A percentile compares a stretch with the other conserved stretches of the same genome.
Evolutionary conservation across 345 rosid genomes (phyloP).

Genomic region (Eucalyptus paniculata): DNA sequence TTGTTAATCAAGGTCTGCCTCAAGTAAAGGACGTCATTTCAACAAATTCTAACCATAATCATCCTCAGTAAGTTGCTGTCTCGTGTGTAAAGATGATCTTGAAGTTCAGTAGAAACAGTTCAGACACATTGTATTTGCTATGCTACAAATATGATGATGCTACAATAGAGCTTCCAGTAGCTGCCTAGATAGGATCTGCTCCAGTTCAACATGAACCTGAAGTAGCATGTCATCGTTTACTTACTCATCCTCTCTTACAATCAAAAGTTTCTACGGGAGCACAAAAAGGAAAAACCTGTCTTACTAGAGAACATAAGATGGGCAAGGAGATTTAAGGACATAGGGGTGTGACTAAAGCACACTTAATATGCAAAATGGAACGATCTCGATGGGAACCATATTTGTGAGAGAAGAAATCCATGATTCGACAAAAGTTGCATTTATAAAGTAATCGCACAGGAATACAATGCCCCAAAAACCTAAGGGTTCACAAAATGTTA

Average conservation of each 20-base stretch:
- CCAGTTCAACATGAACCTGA: background rate
- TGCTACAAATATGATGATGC: background rate
- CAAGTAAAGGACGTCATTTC: background rate
- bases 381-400: accelerated
- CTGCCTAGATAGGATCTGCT: background rate
- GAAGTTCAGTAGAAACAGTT: background rate
- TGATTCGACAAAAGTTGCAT: too few species aligned
- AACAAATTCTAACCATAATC: background rate
- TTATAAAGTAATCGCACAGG: too few species aligned
- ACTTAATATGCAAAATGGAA: too few species aligned
- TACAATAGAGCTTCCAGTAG: background rate
- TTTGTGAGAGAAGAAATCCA: too few species aligned
- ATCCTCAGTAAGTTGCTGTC: background rate
- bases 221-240: background rate
- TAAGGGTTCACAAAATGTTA: too few species aligned
- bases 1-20: background rate
- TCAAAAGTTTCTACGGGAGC: too few species aligned
- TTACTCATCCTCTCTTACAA: too few species aligned
- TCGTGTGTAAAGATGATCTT: background rate
- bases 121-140: background rate
- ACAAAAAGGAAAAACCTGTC: too few species aligned
- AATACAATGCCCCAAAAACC: too few species aligned
- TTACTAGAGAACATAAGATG: too few species aligned
- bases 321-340: too few species aligned
- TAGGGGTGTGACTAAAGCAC: too few species aligned